Evolutionary conservation across 148 eudicot species (phyloP), one percentile per base, ranked within the genome.

Genomic region (Nyssa sinensis): DNA sequence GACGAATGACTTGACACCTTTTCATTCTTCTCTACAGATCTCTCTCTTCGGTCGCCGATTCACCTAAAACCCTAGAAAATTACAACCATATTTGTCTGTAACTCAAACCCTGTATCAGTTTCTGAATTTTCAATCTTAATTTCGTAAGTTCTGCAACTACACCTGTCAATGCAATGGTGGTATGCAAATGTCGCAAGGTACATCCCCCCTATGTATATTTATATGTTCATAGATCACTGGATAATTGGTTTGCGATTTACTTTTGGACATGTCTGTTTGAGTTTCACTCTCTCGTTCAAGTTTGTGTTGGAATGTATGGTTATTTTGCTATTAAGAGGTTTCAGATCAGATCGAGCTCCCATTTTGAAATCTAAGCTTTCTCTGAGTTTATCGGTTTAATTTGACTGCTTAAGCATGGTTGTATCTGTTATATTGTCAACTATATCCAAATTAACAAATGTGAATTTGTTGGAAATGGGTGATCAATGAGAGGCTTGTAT

Each of bases 131-230:
- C 55, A 25, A 37, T 59, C 69, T 60, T 65, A 27, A 78, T 70
- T 74, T 77, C 66, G 28, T 10, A 21, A 17, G 33, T 74, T 32
- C 53, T 66, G 69, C 47, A 61, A 32, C 51, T 67, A 59, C 83
- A 28, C 55, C 62, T 34, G 74, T 72, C 74, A 53, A 83, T 82
- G 82, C 86, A 74, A 93, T 93, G 97, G 97, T 93, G 81, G 93
- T 93, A 83, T 93, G 97, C 72, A 93, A 93, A 87, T 93, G 97
- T 82, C 93, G 93, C 69, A 93, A 93, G 87, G 97, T 93, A 82
- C 72, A 39, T 1, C 47, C 69, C 29, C 29, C 10, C 37, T 19
- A 9, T 34, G 12, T 64, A 29, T 64, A 7, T 64, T 4, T 30
- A 31, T 31, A 30, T 55, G 21, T 21, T 2, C 17, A n/a, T 55